Conservation (phyloP, 495 filamentous ascomycete species). For the Xylaria scruposa region DNA sequence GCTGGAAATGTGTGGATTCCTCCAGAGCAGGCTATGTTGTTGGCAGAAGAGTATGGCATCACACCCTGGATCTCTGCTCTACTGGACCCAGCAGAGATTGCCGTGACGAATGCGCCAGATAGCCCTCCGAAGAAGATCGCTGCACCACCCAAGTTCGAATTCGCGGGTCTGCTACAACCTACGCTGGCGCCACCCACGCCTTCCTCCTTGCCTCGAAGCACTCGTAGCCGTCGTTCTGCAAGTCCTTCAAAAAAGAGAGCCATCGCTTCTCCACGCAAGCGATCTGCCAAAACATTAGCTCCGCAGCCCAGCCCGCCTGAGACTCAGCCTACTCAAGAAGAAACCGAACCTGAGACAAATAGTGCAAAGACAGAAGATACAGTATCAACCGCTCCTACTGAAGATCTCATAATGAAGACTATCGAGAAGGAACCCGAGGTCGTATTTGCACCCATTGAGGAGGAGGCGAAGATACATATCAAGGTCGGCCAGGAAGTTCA, state of each 20-base stretch:
- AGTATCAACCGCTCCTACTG: conserved; percentile 35
- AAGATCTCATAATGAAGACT: conserved; percentile 48
- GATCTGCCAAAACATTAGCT: conserved; percentile 64
- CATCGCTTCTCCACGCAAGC: conserved; percentile 71
- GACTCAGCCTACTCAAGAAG: conserved; percentile 34
- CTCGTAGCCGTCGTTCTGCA: conserved; percentile 58
- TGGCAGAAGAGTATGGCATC: conserved; percentile 83
- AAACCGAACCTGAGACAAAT: conserved; percentile 42
- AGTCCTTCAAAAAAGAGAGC: conserved; percentile 60
- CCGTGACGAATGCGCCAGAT: conserved; percentile 48
- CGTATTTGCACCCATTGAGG: conserved; percentile 55
- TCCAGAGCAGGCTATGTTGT: conserved; percentile 77
- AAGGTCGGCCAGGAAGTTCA: conserved; percentile 72
- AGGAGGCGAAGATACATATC: conserved; percentile 68
- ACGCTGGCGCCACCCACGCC: conserved; percentile 53
- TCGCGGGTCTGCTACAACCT: conserved; percentile 40
- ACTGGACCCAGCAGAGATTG: conserved; percentile 76
- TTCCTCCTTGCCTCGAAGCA: conserved; percentile 48
- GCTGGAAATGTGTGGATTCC: conserved; percentile 97
- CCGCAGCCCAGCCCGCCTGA: conserved; percentile 45
- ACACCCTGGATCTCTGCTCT: conserved; percentile 87
- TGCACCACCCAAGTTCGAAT: conserved; percentile 71
- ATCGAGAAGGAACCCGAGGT: conserved; percentile 50
- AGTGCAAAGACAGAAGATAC: conserved; percentile 42
- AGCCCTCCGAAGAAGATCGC: conserved; percentile 69